Evolutionary conservation across 805 yeast genomes (phyloP).

Genomic region (Jamesozyma hellenica): DNA sequence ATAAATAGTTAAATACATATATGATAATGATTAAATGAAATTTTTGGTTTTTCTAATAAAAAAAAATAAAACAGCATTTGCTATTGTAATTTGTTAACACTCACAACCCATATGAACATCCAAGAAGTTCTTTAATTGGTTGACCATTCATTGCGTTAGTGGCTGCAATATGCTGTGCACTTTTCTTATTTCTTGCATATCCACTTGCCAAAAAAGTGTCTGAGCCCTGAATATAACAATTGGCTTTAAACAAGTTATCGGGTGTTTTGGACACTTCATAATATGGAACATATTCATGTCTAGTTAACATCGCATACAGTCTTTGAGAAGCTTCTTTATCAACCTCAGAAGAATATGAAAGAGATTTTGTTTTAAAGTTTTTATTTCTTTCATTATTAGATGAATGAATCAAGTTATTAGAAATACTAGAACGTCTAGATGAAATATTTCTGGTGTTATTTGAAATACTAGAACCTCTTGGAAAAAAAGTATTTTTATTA

Average conservation of each 20-base stretch:
- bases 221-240: slow-evolving; percentile 7
- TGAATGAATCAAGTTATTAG: too few species aligned
- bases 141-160: slow-evolving; percentile 3
- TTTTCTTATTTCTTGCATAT: slow-evolving; percentile 10
- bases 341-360: background rate
- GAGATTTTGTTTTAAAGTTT: background rate
- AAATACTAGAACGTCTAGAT: too few species aligned
- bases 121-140: background rate
- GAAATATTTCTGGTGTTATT: too few species aligned
- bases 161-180: slow-evolving; percentile 13
- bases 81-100: background rate
- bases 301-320: slow-evolving; percentile 5
- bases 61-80: background rate
- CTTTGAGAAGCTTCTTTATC: slow-evolving; percentile 5
- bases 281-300: slow-evolving; percentile 1
- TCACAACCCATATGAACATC: background rate
- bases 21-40: background rate
- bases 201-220: slow-evolving; percentile 7
- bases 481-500: background rate
- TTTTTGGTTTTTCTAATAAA: too few species aligned
- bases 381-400: too few species aligned
- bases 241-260: slow-evolving; percentile 4
- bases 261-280: background rate
- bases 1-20: background rate
- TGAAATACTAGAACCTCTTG: background rate